These are phyloP conservation scores for Arthrobotrys entomopaga DNA, from an alignment of 2,329 filamentous ascomycete species.

Conservation along the genomic window DNA sequence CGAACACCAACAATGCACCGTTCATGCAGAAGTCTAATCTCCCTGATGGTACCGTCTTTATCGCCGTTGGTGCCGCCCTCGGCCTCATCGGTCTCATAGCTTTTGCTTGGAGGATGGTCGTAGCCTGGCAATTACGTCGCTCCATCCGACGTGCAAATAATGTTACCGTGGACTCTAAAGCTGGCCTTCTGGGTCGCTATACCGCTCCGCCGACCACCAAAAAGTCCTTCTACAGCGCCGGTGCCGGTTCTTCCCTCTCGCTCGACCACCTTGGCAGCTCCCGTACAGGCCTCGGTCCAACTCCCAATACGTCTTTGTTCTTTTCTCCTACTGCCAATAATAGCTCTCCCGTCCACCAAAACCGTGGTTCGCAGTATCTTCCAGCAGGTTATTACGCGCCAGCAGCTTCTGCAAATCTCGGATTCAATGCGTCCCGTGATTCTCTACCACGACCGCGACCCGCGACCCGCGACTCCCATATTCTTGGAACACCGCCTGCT, in stretches of 20 bases:
- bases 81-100: conserved; percentile 84
- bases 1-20: conserved; percentile 83
- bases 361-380: conserved; percentile 80
- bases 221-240: conserved; percentile 64
- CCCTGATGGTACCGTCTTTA: conserved; percentile 95
- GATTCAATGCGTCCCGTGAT: conserved; percentile 57
- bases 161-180: conserved; percentile 71
- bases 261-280: conserved; percentile 66
- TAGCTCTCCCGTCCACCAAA: conserved; percentile 67
- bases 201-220: conserved; percentile 68
- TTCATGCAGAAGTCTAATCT: conserved; percentile 89
- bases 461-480: conserved; percentile 54
- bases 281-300: conserved; percentile 63
- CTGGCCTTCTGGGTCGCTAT: conserved; percentile 66
- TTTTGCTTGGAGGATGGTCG: conserved; percentile 84
- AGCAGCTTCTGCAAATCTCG: conserved; percentile 64
- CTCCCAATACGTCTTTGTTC: conserved; percentile 80
- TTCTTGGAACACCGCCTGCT: conserved; percentile 56
- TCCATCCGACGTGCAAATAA: conserved; percentile 78
- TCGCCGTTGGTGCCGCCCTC: conserved; percentile 87
- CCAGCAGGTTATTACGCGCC: conserved; percentile 92
- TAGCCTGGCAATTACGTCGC: conserved; percentile 90
- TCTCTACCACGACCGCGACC: conserved; percentile 56
- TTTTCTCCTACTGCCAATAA: conserved; percentile 89
- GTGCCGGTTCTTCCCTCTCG: conserved; percentile 65